Evolutionary conservation across 2,329 filamentous ascomycete species (phyloP).

Genomic region (Penicillium aurantiogriseum): DNA sequence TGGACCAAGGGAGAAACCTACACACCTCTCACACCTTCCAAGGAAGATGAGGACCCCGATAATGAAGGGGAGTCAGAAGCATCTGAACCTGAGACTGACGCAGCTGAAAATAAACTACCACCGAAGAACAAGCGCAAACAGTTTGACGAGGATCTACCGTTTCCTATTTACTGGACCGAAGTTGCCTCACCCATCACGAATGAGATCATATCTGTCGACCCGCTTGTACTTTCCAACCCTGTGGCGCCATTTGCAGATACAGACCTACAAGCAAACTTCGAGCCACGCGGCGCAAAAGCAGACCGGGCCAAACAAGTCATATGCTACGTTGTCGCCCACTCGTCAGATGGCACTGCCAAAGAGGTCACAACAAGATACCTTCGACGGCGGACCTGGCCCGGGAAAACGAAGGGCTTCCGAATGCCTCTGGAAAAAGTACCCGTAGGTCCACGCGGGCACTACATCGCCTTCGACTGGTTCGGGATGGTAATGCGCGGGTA

Average conservation of each 20-base stretch:
- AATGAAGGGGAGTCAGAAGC: constrained; percentile 13
- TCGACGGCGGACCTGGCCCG: constrained; percentile 75
- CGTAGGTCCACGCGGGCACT: constrained; percentile 71
- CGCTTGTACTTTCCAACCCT: constrained; percentile 63
- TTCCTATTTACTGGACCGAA: constrained; percentile 92
- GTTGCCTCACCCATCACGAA: constrained; percentile 78
- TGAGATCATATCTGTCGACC: constrained; percentile 75
- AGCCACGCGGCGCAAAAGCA: constrained; percentile 78
- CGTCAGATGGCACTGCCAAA: constrained; percentile 82
- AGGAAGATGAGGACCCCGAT: constrained; percentile 15
- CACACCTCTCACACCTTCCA: constrained; percentile 46
- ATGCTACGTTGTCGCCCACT: constrained; percentile 82
- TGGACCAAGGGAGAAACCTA: constrained; percentile 87
- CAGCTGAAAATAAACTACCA: constrained; percentile 23
- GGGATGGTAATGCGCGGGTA: constrained; percentile 75
- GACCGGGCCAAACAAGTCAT: constrained; percentile 87
- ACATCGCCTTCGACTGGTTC: constrained; percentile 87
- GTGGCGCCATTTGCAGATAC: constrained; percentile 63
- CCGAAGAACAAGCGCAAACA: constrained; percentile 46
- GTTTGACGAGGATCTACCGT: constrained; percentile 75
- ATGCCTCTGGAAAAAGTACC: constrained; percentile 77
- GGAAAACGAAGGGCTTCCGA: constrained; percentile 82
- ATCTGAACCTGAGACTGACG: constrained; percentile 24
- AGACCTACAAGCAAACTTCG: constrained; percentile 71
- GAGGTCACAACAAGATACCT: constrained; percentile 93